phyloP scores from a whole-genome alignment of 108 stramenopile genomes.

The Nannochloropsis gaditana region DNA sequence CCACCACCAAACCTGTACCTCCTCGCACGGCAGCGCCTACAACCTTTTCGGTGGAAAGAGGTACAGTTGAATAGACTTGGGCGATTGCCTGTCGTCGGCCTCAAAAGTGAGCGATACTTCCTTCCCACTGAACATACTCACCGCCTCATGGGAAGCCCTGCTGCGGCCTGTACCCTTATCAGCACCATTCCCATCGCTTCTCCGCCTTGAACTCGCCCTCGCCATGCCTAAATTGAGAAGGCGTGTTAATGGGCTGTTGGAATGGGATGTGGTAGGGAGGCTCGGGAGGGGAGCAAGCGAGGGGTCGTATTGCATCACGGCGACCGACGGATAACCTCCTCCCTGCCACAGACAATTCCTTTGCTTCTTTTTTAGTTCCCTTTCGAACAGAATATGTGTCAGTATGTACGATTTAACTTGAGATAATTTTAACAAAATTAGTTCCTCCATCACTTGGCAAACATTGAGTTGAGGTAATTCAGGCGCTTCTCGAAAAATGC shows the following conservation, averaged over 20 bases:
- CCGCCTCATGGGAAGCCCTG: neutral
- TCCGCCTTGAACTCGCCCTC: neutral
- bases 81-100: neutral
- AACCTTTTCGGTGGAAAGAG: neutral
- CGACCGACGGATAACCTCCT: too few species aligned
- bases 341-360: too few species aligned
- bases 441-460: neutral
- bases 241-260: too few species aligned
- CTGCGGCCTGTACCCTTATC: neutral
- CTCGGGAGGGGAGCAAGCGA: too few species aligned
- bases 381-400: too few species aligned
- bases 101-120: neutral
- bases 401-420: neutral
- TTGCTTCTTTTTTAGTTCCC: too few species aligned
- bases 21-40: neutral
- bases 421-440: neutral
- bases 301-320: too few species aligned
- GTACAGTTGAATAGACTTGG: neutral
- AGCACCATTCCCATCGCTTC: neutral
- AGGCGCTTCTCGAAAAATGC: neutral
- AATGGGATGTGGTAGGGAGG: too few species aligned
- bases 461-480: neutral
- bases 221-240: too few species aligned
- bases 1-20: neutral
- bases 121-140: neutral